phyloP scores from a whole-genome alignment of 2,329 filamentous ascomycete species.

The Teratosphaeria gauchensis region DNA sequence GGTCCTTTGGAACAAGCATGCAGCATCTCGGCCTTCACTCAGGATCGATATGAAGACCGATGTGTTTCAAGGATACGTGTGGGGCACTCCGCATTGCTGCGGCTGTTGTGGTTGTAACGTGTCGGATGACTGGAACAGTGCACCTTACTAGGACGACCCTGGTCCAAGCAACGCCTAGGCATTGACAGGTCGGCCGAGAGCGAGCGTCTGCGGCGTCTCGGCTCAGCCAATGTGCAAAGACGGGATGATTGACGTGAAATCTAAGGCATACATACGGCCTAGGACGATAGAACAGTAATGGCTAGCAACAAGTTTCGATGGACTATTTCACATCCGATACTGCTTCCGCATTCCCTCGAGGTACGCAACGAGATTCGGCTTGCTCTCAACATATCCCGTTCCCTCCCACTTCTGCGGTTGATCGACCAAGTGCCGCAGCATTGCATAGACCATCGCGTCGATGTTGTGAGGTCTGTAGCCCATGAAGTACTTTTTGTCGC shows the following conservation, averaged over 20 bases:
- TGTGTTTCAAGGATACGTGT: not conserved
- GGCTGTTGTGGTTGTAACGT: no score
- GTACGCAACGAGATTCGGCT: constrained; percentile 4
- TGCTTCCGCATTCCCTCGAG: constrained; percentile 4
- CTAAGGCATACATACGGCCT: not conserved
- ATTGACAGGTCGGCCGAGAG: not conserved
- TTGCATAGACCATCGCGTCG: constrained; percentile 3
- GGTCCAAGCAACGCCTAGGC: not conserved
- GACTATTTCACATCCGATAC: not conserved
- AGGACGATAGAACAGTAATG: not conserved
- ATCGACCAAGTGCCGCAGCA: constrained; percentile 6
- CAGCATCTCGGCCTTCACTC: not conserved
- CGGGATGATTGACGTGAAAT: not conserved
- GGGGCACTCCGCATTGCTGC: not conserved
- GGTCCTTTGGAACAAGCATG: not conserved
- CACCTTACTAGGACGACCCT: not conserved
- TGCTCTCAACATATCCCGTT: constrained; percentile 5
- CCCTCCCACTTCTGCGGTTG: constrained; percentile 7
- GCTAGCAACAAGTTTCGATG: not conserved
- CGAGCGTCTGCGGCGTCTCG: not conserved
- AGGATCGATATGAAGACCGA: not conserved
- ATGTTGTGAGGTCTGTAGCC: constrained; percentile 1
- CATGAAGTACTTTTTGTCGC: constrained; percentile 3
- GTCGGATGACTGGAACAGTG: not conserved
- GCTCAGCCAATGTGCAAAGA: not conserved